Base-by-base conservation (phyloP, 768 basidiomycete species). In the Termitomyces sp. region DNA sequence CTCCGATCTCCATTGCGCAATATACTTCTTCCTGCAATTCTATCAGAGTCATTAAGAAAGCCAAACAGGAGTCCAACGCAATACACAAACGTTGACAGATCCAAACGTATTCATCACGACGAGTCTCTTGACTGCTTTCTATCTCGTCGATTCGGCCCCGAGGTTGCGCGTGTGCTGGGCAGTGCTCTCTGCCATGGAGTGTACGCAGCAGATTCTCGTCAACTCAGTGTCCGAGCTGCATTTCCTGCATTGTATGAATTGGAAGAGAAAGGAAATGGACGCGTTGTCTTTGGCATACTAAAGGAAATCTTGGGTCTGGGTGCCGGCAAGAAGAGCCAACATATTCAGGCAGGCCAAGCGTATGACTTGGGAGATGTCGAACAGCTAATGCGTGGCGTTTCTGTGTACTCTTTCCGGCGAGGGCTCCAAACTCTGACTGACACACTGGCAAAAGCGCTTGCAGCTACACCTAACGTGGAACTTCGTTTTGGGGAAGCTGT, bases 151-250 rank as follows among this genome's bases (percentile, higher is more conserved):
- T 89, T 97, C 57, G 91, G 92, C 0, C 68, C 77, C 6, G 70
- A 77, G 2, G 82, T 95, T 63, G 92, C 95, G 1, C 80, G 84
- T 16, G 79, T 81, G 3, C 79, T 98, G 55, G 85, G 89, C 43
- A 67, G 92, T 80, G 88, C 95, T 0, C 74, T 97, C 58, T 84
- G 94, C 1, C 95, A 97, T 65, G 96, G 96, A 0, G 90, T 98
- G 56, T 98, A 98, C 68, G 94, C 93, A 1, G 84, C 92, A 0
- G 93, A 96, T 65, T 82, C 94, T 2, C 74, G 89, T 2, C 65
- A 74, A 42, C 72, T 98, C 18, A 92, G 90, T 58, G 76, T 93
- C 3, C 81, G 87, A 3, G 80, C 92, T 2, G 83, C 92, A 1
- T 92, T 97, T 65, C 88, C 91, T 0, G 73, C 76, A 2, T 62